Evolutionary conservation across 2,329 filamentous ascomycete genomes (phyloP).

Genomic region (Beauveria varroae): DNA sequence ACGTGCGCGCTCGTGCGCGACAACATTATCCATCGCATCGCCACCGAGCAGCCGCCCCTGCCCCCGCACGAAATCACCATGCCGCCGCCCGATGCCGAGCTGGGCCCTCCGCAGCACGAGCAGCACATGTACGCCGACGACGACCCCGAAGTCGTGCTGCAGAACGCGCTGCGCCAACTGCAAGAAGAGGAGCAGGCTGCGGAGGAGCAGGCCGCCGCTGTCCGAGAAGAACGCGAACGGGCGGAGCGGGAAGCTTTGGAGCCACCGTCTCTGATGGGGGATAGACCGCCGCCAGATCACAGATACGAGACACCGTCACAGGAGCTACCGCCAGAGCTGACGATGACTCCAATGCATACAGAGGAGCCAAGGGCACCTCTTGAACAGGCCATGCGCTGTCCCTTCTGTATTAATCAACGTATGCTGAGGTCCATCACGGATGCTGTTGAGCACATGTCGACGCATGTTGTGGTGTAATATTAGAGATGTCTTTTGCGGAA

Average conservation of each 20-base stretch:
- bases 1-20: slow-evolving; percentile 52
- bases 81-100: slow-evolving; percentile 9
- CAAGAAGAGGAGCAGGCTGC: slow-evolving; percentile 53
- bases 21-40: slow-evolving; percentile 40
- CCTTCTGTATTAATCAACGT: slow-evolving; percentile 54
- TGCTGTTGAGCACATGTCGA: slow-evolving; percentile 55
- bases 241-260: slow-evolving; percentile 31
- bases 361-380: slow-evolving; percentile 37
- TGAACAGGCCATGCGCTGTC: slow-evolving; percentile 47
- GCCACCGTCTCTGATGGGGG: slow-evolving; percentile 25
- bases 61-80: background rate
- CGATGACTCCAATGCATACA: slow-evolving; percentile 47
- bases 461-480: slow-evolving; percentile 48
- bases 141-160: slow-evolving; percentile 50
- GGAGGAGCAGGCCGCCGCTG: slow-evolving; percentile 48
- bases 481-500: background rate
- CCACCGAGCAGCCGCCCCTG: background rate
- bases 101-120: slow-evolving; percentile 14
- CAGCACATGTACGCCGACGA: slow-evolving; percentile 39
- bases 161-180: slow-evolving; percentile 50
- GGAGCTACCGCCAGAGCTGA: slow-evolving; percentile 35
- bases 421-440: slow-evolving; percentile 55
- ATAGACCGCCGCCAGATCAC: slow-evolving; percentile 23
- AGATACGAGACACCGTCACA: slow-evolving; percentile 28
- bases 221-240: slow-evolving; percentile 44